Evolutionary conservation across 257 asterid species (phyloP).

Genomic region (Solanum pinnatisectum): DNA sequence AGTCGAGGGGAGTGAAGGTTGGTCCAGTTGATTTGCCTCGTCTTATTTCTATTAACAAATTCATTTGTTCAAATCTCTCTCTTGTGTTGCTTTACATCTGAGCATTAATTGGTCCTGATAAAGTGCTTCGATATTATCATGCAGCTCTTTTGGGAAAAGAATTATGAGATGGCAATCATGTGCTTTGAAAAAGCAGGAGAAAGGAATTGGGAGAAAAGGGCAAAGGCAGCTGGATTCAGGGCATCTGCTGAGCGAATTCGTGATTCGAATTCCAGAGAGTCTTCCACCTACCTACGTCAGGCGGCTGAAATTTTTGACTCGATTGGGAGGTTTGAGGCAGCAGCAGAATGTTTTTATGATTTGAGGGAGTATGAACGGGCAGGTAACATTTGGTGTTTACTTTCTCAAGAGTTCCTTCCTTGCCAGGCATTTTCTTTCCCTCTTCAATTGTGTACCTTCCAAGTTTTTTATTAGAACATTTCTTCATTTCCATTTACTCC

Average conservation of each 20-base stretch:
- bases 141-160: constrained; percentile 60
- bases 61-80: not conserved
- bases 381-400: constrained; percentile 16
- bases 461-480: too few species aligned
- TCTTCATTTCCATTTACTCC: too few species aligned
- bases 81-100: not conserved
- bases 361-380: constrained; percentile 50
- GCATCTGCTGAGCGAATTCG: constrained; percentile 31
- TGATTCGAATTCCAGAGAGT: constrained; percentile 27
- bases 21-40: not conserved
- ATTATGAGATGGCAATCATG: constrained; percentile 56
- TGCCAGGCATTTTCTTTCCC: not conserved
- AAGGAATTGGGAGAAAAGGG: constrained; percentile 38
- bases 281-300: constrained; percentile 34
- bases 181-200: constrained; percentile 71
- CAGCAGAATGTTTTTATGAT: constrained; percentile 57
- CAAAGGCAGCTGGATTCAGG: constrained; percentile 51
- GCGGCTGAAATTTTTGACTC: constrained; percentile 64
- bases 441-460: too few species aligned
- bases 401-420: not conserved
- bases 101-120: not conserved
- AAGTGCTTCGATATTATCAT: not conserved
- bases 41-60: not conserved
- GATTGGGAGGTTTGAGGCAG: constrained; percentile 37
- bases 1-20: constrained; percentile 47